Base-by-base conservation (phyloP, 129 eudicot genomes). In the Pulicaria dysenterica region DNA sequence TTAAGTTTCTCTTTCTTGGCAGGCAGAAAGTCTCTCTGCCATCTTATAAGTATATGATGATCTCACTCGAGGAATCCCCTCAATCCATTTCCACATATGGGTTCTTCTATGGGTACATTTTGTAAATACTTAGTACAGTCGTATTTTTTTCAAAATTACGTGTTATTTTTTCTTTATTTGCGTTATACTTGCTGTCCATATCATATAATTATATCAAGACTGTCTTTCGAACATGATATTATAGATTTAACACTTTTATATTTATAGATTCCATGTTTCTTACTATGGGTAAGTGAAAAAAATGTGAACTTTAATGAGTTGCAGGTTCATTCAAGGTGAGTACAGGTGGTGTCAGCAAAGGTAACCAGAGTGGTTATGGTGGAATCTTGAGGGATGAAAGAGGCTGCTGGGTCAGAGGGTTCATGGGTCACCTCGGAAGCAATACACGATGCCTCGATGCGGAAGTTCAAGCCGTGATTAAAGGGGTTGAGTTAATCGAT, bases 291-390 rank as follows among this genome's bases (percentile, higher is more conserved):
- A 2, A 2, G 61, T 68, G 16, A 37, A 63, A 42, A 24, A 38
- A 69, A 10, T 14, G 12, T 9, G 5, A 16, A 34, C 11, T 38
- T 43, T 54, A 4, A 11, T 51, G 15, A 54, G 2, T 56, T 72
- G 39, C 70, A 73, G 70, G 77, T 73, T 73, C 70, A 73, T 61
- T 46, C 67, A 58, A 72, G 44, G 13, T 72, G 46, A 57, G 57
- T 11, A 72, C 45, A 9, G 13, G 76, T 38, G 70, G 49, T 34
- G 43, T 73, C 16, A 36, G 58, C 58, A 49, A n/a, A 9, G 69
- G 40, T 0, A 17, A 46, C 3, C 37, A 44, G 34, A 3, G 67
- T 34, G 58, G 77, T 9, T 71, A 71, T 14, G 67, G 76, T 24
- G 67, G 76, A 34, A 73, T 60, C 42, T 73, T 60, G 61, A 73